Conservation (phyloP, 2,329 filamentous ascomycete species). For the Epichloe gansuensis region DNA sequence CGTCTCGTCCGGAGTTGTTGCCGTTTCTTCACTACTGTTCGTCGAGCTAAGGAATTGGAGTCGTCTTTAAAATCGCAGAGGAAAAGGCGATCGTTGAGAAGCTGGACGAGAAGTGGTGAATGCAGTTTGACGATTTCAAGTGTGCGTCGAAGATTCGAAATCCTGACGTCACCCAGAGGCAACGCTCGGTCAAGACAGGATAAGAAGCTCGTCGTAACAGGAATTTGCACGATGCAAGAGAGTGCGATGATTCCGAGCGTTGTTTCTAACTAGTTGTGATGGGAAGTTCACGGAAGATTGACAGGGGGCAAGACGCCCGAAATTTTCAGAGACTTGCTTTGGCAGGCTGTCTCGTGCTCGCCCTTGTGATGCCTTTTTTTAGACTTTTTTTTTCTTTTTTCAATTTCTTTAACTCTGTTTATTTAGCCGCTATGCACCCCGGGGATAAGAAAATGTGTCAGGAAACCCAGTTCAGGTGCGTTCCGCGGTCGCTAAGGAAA, state of each 20-base stretch:
- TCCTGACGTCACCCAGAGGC: background rate
- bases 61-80: conserved; percentile 14
- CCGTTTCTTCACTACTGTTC: conserved; percentile 20
- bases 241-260: background rate
- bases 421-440: too few species aligned
- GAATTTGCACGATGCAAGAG: background rate
- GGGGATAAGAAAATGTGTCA: too few species aligned
- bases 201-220: background rate
- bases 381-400: too few species aligned
- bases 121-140: conserved; percentile 48
- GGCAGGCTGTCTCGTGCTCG: background rate
- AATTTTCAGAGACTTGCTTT: background rate
- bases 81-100: conserved; percentile 32
- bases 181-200: background rate
- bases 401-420: too few species aligned
- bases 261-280: background rate
- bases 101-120: conserved; percentile 56
- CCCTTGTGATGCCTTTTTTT: too few species aligned
- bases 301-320: too few species aligned
- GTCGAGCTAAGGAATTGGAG: conserved; percentile 9
- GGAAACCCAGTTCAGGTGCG: too few species aligned
- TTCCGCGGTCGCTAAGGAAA: too few species aligned
- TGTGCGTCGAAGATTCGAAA: background rate
- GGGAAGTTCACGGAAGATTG: too few species aligned
- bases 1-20: conserved; percentile 20